Percentiles rank a stretch among this genome's conserved stretches.
These are phyloP conservation scores for Silene vulgaris DNA, from an alignment of 179 eudicot genomes.

Conservation along the genomic window DNA sequence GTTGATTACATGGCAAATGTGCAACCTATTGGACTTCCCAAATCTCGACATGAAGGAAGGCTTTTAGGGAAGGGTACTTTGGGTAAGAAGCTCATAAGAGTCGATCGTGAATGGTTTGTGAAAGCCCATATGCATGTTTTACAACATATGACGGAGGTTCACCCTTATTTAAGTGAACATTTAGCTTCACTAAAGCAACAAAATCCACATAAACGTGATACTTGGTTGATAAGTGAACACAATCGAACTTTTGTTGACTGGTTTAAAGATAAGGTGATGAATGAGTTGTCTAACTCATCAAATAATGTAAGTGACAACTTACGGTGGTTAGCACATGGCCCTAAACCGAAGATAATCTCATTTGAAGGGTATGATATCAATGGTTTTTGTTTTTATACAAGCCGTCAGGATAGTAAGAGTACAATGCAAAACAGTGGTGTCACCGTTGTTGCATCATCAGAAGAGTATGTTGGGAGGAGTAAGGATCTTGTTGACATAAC, in stretches of 20 bases:
- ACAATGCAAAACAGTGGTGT: slow-evolving; percentile 24
- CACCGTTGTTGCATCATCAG: slow-evolving; percentile 6
- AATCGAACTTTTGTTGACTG: slow-evolving; percentile 9
- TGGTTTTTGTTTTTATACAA: slow-evolving; percentile 14
- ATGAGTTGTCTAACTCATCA: not conserved
- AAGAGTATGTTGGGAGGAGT: not conserved
- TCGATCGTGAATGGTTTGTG: not conserved
- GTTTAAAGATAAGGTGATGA: slow-evolving; percentile 11
- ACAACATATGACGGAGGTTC: not conserved
- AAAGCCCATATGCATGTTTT: slow-evolving; percentile 1
- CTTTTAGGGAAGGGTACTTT: not conserved
- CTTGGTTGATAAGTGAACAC: slow-evolving; percentile 4
- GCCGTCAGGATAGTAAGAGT: slow-evolving; percentile 14
- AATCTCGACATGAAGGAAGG: slow-evolving; percentile 6
- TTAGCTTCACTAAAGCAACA: not conserved
- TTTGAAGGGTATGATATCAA: slow-evolving; percentile 9
- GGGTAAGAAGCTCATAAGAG: not conserved
- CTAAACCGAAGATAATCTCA: not conserved
- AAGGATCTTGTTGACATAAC: not conserved
- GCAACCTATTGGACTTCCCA: not conserved
- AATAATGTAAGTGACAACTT: not conserved
- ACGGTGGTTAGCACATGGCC: not conserved
- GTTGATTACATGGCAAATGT: not conserved
- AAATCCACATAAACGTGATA: not conserved
- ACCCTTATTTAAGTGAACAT: not conserved